Evolutionary conservation across 495 filamentous ascomycete genomes (phyloP), one percentile per base, ranked within the genome.

Genomic region (Talaromyces proteolyticus): DNA sequence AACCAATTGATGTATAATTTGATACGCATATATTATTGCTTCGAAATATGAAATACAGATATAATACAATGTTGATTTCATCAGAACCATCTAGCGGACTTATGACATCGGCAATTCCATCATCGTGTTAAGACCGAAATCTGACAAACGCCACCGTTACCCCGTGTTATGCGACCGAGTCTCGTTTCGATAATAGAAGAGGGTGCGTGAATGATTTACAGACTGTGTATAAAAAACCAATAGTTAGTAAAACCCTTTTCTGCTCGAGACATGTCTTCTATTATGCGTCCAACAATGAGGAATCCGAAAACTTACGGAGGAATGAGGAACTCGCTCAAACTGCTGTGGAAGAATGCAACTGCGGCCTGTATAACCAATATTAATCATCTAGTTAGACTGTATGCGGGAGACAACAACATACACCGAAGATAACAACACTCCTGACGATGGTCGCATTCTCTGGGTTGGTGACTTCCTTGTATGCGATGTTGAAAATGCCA

Each of bases 391-490:
- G 14, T 18, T n/a, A 43, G 2, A 19, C 16, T 19, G 4, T 40
- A 17, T 20, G n/a, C 10, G 6, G 18, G 7, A 23, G n/a, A 36
- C 22, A 24, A 19, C 11, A 24, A 78, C 86, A 53, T 74, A 91
- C 88, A 45, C 82, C 82, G 60, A 91, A 91, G 44, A 88, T 61
- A 51, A 82, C 70, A 50, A 91, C 57, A 58, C 86, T 89, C 60
- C 81, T 77, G 53, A 91, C 84, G 51, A 91, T 79, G 49, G 81
- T 76, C 42, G 84, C 74, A 67, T 92, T 91, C 67, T 92, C 88
- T 22, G 86, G 68, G 48, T 77, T 76, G 39, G 80, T 88, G 60
- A 88, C 52, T 53, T 85, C 72, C 40, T 77, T 74, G 66, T 88
- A 89, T 50, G 78, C 54, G 36, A 60, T 63, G 53, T 60, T 59